phyloP scores from a whole-genome alignment of 2,329 filamentous ascomycete genomes.

The Hymenoscyphus albidus region DNA sequence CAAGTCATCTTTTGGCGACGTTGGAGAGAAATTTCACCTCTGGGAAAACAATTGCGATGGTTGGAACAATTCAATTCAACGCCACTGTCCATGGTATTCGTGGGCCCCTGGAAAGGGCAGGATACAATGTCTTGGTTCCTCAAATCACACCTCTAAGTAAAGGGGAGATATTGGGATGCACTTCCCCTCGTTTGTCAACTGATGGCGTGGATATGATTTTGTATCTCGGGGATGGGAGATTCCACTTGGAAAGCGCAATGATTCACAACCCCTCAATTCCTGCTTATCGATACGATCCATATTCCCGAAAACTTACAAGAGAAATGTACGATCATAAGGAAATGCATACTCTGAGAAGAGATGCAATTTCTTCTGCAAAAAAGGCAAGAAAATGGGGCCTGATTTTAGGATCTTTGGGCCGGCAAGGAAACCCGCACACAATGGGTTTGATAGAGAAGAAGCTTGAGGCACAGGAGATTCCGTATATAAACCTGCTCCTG shows the following conservation, averaged over 20 bases:
- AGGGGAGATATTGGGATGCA: slow-evolving; percentile 96
- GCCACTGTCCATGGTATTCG: slow-evolving; percentile 87
- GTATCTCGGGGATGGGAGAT: slow-evolving; percentile 87
- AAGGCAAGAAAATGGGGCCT: slow-evolving; percentile 87
- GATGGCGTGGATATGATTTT: slow-evolving; percentile 71
- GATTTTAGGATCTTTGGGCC: slow-evolving; percentile 85
- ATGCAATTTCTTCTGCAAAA: slow-evolving; percentile 72
- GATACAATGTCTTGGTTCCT: slow-evolving; percentile 81
- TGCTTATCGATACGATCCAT: slow-evolving; percentile 95
- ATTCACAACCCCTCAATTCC: slow-evolving; percentile 92
- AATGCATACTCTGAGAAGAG: slow-evolving; percentile 75
- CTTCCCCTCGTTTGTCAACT: slow-evolving; percentile 67
- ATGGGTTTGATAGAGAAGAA: slow-evolving; percentile 80
- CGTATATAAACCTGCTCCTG: slow-evolving; percentile 79
- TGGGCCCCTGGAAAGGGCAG: slow-evolving; percentile 72
- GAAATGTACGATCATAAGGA: slow-evolving; percentile 91
- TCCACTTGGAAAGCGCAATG: slow-evolving; percentile 98
- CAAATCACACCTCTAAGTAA: slow-evolving; percentile 91
- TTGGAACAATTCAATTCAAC: slow-evolving; percentile 98
- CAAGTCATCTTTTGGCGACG: slow-evolving; percentile 77
- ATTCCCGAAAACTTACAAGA: slow-evolving; percentile 84
- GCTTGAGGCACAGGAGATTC: slow-evolving; percentile 67
- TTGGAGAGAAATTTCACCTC: slow-evolving; percentile 82
- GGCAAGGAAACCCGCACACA: slow-evolving; percentile 94
- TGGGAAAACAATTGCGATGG: slow-evolving; percentile 84